Percentiles rank a stretch among this genome's conserved stretches.
phyloP scores from a whole-genome alignment of 1,139 yeast genomes.

The Arxiozyma slooffiae region DNA sequence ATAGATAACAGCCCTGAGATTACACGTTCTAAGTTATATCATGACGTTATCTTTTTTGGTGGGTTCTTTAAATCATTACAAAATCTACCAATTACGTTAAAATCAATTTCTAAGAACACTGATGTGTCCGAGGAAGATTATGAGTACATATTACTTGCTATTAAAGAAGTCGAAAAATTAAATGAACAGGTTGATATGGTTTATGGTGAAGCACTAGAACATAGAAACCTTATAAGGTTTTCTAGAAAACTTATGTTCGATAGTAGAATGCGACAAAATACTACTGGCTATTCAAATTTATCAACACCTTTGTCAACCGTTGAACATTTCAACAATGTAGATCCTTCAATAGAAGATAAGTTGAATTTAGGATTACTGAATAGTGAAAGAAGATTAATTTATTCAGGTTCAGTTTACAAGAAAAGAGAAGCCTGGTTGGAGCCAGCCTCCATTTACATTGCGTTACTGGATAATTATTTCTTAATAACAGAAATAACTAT shows the following conservation, averaged over 20 bases:
- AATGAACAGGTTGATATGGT: constrained; percentile 44
- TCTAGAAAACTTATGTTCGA: constrained; percentile 43
- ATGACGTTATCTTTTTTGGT: constrained; percentile 55
- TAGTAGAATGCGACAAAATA: constrained; percentile 17
- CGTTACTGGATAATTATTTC: constrained; percentile 63
- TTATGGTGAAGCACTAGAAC: constrained; percentile 48
- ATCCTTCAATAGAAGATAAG: constrained; percentile 26
- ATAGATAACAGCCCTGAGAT: constrained; percentile 39
- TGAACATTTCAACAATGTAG: constrained; percentile 27
- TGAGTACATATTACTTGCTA: constrained; percentile 44
- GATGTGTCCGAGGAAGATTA: constrained; percentile 48
- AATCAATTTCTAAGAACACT: constrained; percentile 47
- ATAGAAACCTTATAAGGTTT: constrained; percentile 40
- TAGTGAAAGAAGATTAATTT: constrained; percentile 46
- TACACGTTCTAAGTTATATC: constrained; percentile 39
- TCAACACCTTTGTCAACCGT: constrained; percentile 9
- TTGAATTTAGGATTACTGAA: constrained; percentile 45
- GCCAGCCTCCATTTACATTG: constrained; percentile 42
- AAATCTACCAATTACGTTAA: constrained; percentile 56
- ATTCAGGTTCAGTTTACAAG: constrained; percentile 51
- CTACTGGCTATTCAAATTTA: constrained; percentile 24
- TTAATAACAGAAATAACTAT: constrained; percentile 47
- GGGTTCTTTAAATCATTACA: constrained; percentile 71
- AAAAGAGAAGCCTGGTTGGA: constrained; percentile 56
- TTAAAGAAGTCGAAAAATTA: constrained; percentile 38